phyloP scores from a whole-genome alignment of 164 flowering plant species.

The Houttuynia cordata region DNA sequence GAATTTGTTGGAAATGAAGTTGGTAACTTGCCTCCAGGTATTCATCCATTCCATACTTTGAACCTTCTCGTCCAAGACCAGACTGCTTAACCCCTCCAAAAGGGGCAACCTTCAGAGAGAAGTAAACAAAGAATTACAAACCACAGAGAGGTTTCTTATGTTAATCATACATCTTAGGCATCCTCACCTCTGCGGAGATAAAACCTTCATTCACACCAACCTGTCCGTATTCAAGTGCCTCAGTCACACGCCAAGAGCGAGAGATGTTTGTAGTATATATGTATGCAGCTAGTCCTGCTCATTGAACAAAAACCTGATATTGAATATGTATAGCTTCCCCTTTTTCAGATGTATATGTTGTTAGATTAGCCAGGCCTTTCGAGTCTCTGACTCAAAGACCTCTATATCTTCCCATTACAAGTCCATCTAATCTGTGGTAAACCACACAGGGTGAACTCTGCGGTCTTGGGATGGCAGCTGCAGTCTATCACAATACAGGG shows the following conservation, averaged over 20 bases:
- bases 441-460: too few relatives aligned
- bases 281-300: constrained; percentile 85
- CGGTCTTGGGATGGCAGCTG: too few relatives aligned
- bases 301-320: background rate
- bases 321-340: too few relatives aligned
- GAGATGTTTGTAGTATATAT: constrained; percentile 64
- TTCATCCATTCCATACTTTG: constrained; percentile 93
- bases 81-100: constrained; percentile 95
- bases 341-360: background rate
- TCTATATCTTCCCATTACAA: too few relatives aligned
- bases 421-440: too few relatives aligned
- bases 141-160: background rate
- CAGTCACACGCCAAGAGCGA: constrained; percentile 90
- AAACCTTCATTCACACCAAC: constrained; percentile 96
- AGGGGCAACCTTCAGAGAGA: constrained; percentile 73
- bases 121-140: background rate
- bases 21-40: constrained; percentile 56
- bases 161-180: background rate
- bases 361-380: too few relatives aligned
- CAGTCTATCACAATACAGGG: too few relatives aligned
- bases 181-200: constrained; percentile 78
- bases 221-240: constrained; percentile 93
- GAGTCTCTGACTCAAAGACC: too few relatives aligned
- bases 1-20: background rate
- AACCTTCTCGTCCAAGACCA: constrained; percentile 96